Percentiles rank a stretch among this genome's conserved stretches.
These are phyloP conservation scores for Aspergillus tubingensis DNA, from an alignment of 2,329 filamentous ascomycete genomes.

Conservation along the genomic window DNA sequence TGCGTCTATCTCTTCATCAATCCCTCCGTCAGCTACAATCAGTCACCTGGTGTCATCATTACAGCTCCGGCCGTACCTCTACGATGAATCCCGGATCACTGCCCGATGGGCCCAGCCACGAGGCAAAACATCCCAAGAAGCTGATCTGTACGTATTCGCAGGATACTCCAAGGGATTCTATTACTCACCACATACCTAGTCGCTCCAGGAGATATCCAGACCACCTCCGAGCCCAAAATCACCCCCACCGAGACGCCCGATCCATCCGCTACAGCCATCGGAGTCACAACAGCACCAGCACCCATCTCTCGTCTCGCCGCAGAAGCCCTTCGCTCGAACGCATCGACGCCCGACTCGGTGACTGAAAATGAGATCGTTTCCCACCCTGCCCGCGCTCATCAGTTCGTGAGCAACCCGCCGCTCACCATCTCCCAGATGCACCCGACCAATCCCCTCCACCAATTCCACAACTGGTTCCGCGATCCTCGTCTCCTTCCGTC, in stretches of 20 bases:
- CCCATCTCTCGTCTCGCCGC: slow-evolving; percentile 12
- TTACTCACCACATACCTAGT: slow-evolving; percentile 28
- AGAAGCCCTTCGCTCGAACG: slow-evolving; percentile 33
- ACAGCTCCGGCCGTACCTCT: neutral
- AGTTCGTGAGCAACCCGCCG: slow-evolving; percentile 46
- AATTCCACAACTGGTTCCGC: slow-evolving; percentile 90
- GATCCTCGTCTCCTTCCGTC: slow-evolving; percentile 64
- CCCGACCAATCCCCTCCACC: slow-evolving; percentile 64
- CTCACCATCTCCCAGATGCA: slow-evolving; percentile 45
- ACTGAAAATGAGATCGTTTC: slow-evolving; percentile 38
- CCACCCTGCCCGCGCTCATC: slow-evolving; percentile 44
- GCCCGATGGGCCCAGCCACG: slow-evolving; percentile 4
- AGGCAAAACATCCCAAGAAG: slow-evolving; percentile 40
- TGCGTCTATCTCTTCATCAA: neutral
- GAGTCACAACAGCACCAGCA: slow-evolving; percentile 9
- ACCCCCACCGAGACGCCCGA: slow-evolving; percentile 17
- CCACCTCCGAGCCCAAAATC: slow-evolving; percentile 19
- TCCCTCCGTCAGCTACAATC: neutral
- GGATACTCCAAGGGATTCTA: neutral
- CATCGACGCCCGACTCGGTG: slow-evolving; percentile 39
- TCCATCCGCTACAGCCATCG: slow-evolving; percentile 1
- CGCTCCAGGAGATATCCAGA: slow-evolving; percentile 45
- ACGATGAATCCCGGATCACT: neutral
- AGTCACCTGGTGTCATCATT: neutral
- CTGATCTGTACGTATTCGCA: slow-evolving; percentile 39